phyloP scores from a whole-genome alignment of 148 eudicot species.

The Rhododendron molle region DNA sequence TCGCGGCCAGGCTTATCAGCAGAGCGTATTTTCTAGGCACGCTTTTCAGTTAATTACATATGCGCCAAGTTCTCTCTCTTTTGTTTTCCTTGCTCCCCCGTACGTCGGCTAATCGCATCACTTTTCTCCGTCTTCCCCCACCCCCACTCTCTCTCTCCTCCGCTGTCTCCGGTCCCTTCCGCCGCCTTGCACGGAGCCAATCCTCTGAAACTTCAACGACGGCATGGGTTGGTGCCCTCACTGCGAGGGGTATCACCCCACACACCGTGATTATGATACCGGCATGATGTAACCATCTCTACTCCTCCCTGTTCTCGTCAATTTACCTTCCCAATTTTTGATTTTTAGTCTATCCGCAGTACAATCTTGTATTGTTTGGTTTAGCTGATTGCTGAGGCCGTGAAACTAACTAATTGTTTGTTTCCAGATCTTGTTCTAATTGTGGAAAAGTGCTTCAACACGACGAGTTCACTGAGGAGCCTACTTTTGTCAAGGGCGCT shows the following conservation, averaged over 20 bases:
- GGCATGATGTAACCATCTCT: background rate
- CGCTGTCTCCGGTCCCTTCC: background rate
- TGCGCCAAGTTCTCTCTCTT: no score
- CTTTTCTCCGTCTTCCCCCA: background rate
- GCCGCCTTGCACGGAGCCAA: background rate
- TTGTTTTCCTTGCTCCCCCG: no score
- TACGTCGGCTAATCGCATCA: no score
- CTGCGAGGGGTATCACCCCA: background rate
- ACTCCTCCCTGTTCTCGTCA: background rate
- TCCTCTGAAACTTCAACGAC: background rate
- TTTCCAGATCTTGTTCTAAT: conserved; percentile 33
- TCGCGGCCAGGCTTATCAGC: no score
- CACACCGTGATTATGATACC: background rate
- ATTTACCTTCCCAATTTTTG: background rate
- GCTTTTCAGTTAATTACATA: no score
- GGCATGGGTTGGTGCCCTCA: conserved; percentile 7
- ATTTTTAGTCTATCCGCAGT: background rate
- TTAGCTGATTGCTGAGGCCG: background rate
- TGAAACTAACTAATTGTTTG: background rate
- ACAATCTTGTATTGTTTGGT: background rate
- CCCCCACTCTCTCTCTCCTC: no score
- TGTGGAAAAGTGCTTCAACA: conserved; percentile 42
- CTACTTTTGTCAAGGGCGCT: conserved; percentile 30
- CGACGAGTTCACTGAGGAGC: conserved; percentile 29
- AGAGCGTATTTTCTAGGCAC: no score